Conservation (phyloP, 768 basidiomycete species). For the Rhizopogon salebrosus region DNA sequence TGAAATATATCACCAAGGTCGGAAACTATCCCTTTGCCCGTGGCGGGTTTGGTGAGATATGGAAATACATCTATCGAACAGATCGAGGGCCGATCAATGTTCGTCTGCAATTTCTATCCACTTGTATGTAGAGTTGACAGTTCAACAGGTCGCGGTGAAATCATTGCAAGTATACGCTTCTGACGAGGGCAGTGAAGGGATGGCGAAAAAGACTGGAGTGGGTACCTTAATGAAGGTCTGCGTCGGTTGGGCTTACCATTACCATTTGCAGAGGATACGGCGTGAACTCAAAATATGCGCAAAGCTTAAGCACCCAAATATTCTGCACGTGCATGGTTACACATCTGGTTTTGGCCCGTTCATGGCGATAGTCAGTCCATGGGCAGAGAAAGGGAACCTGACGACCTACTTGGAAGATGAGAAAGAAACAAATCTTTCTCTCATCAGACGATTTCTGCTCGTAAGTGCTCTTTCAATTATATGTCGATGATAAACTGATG, state of each 20-base stretch:
- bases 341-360: conserved; percentile 15
- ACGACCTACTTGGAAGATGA: conserved; percentile 10
- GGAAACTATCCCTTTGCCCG: not conserved
- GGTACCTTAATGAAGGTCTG: not conserved
- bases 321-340: conserved; percentile 14
- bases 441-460: conserved; percentile 8
- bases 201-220: not conserved
- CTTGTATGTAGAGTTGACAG: not conserved
- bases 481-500: not conserved
- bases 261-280: conserved; percentile 10
- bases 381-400: conserved; percentile 14
- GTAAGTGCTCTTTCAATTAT: conserved; percentile 4
- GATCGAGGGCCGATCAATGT: not conserved
- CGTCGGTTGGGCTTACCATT: too few relatives aligned
- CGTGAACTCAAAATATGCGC: conserved; percentile 19
- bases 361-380: conserved; percentile 17
- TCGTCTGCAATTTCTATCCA: too few relatives aligned
- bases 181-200: too few relatives aligned
- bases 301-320: conserved; percentile 14
- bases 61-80: not conserved
- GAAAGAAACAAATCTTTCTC: not conserved
- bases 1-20: too few relatives aligned
- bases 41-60: not conserved
- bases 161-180: not conserved
- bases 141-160: not conserved